phyloP scores from a whole-genome alignment of 176 grass and related monocot genomes.

The Pontederia paniculata region DNA sequence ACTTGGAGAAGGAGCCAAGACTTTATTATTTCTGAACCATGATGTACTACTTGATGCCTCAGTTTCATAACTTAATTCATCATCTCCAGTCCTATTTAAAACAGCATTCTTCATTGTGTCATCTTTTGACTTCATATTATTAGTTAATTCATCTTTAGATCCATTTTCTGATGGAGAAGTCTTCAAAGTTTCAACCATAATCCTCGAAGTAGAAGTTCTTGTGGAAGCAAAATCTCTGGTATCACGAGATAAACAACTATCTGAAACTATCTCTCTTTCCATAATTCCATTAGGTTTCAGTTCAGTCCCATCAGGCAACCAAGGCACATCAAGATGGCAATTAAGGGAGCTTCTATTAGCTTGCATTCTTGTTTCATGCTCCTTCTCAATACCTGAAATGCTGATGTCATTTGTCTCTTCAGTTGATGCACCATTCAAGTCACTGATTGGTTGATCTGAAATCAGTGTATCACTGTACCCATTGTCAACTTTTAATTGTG shows the following conservation, averaged over 20 bases:
- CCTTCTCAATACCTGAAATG: constrained; percentile 27
- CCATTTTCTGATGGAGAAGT: constrained; percentile 23
- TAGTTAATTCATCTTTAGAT: constrained; percentile 8
- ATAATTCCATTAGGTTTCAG: background rate
- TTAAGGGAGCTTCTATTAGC: constrained; percentile 13
- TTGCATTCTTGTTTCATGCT: constrained; percentile 27
- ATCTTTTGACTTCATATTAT: constrained; percentile 11
- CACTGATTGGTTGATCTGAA: constrained; percentile 9
- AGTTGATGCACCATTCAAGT: constrained; percentile 24
- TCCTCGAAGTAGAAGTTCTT: constrained; percentile 21
- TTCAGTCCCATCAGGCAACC: background rate
- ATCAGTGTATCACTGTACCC: constrained; percentile 3
- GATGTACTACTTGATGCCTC: constrained; percentile 14
- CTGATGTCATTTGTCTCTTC: constrained; percentile 39
- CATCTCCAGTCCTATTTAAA: constrained; percentile 16
- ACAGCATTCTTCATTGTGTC: background rate
- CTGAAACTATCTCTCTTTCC: constrained; percentile 24
- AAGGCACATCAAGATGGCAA: constrained; percentile 2
- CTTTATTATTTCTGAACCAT: background rate
- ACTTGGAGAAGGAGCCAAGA: background rate
- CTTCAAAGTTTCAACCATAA: constrained; percentile 21
- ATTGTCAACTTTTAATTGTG: constrained; percentile 29
- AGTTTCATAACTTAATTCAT: constrained; percentile 16
- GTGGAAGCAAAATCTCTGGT: constrained; percentile 17
- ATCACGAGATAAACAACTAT: constrained; percentile 11